Percentiles rank a stretch among this genome's conserved stretches.
These are phyloP conservation scores for Hemerocallis citrina DNA, from an alignment of 106 monocot genomes.

Conservation along the genomic window DNA sequence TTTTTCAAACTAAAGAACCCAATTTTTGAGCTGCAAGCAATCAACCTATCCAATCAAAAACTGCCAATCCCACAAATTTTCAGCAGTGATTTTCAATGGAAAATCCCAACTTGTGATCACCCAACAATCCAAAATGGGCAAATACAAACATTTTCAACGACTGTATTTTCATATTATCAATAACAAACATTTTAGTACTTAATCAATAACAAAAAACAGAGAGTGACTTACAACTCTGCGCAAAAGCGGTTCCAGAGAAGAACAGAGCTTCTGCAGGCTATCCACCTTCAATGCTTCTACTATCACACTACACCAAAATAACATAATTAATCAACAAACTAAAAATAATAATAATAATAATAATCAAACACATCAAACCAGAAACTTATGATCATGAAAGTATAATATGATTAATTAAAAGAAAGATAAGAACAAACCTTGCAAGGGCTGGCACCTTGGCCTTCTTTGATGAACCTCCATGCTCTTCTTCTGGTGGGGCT, in stretches of 20 bases:
- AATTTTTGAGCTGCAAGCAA: background rate
- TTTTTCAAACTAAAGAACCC: background rate
- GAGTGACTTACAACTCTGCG: background rate
- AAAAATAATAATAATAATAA: background rate
- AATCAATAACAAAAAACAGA: background rate
- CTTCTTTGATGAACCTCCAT: background rate
- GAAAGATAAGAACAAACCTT: background rate
- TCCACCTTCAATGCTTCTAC: conserved; percentile 6
- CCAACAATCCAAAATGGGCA: background rate
- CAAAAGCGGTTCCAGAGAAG: background rate
- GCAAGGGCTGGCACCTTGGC: background rate
- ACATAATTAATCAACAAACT: background rate
- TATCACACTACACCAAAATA: background rate
- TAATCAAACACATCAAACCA: background rate
- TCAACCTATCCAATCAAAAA: too few relatives aligned
- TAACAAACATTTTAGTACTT: background rate
- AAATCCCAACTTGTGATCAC: background rate
- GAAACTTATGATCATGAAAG: too few relatives aligned
- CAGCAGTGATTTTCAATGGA: too few relatives aligned
- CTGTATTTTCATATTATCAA: background rate
- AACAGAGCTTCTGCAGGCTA: background rate
- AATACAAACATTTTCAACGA: background rate
- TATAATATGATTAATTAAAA: too few relatives aligned
- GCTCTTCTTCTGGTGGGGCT: background rate
- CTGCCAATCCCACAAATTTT: too few relatives aligned